Percentiles rank a stretch among this genome's conserved stretches.
These are phyloP conservation scores for Schoenoplectus triqueter DNA, from an alignment of 202 grass and related monocot species.

Conservation along the genomic window DNA sequence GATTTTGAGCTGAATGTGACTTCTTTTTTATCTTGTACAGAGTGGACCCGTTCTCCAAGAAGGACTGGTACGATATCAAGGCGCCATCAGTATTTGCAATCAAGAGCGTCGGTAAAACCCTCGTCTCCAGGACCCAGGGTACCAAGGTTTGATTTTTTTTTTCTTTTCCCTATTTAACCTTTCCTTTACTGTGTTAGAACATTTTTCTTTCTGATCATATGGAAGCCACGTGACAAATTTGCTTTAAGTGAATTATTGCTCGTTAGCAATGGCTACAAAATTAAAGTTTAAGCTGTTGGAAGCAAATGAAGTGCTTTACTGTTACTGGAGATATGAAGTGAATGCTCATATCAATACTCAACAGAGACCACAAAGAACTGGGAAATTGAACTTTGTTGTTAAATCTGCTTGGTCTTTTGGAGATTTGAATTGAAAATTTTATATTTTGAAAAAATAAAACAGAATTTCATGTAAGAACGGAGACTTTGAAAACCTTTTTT, in stretches of 20 bases:
- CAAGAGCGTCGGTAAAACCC: constrained; percentile 79
- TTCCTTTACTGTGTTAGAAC: background rate
- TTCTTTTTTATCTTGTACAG: constrained; percentile 40
- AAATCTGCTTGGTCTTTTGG: background rate
- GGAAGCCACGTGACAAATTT: too few relatives aligned
- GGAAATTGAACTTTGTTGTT: background rate
- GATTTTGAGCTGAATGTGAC: background rate
- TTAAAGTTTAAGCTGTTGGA: background rate
- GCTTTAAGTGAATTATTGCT: background rate
- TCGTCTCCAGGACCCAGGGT: constrained; percentile 98
- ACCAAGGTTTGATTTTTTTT: constrained; percentile 56
- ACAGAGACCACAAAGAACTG: background rate
- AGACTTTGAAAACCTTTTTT: too few relatives aligned
- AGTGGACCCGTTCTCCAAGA: constrained; percentile 87
- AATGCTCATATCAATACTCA: background rate
- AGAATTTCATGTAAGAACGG: background rate
- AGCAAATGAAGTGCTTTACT: background rate
- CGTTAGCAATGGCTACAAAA: background rate
- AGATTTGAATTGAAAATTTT: background rate
- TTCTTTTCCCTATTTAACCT: background rate
- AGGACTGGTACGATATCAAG: constrained; percentile 99
- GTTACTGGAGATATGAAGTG: background rate
- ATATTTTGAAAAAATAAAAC: background rate
- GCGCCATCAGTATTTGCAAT: constrained; percentile 68
- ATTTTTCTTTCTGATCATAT: background rate